These are phyloP conservation scores for Lepidium africanum DNA, from an alignment of 345 rosid species.

Conservation along the genomic window DNA sequence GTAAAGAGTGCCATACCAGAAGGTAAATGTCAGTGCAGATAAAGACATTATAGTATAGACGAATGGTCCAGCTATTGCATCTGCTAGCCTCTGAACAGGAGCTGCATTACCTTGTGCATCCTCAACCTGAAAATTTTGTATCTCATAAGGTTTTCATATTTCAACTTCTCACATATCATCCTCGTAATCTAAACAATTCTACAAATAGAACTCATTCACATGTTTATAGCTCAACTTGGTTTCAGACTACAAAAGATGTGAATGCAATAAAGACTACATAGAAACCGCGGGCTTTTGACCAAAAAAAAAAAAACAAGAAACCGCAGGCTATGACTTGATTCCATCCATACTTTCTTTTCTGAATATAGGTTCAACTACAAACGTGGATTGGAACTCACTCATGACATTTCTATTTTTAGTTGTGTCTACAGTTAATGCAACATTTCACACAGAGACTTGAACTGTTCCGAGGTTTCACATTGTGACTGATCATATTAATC, in stretches of 20 bases:
- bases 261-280: neutral
- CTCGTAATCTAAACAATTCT: neutral
- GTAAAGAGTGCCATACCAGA: slow-evolving; percentile 51
- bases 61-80: slow-evolving; percentile 93
- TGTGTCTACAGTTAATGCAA: neutral
- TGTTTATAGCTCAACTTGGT: neutral
- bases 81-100: slow-evolving; percentile 93
- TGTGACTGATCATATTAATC: neutral
- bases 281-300: neutral
- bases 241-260: neutral
- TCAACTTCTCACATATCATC: neutral
- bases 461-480: neutral
- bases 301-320: too few species aligned
- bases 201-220: neutral
- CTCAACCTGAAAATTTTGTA: slow-evolving; percentile 57
- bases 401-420: neutral
- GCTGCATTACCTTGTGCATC: slow-evolving; percentile 96
- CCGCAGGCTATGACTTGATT: neutral
- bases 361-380: neutral
- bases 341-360: neutral
- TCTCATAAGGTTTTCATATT: neutral
- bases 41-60: slow-evolving; percentile 75
- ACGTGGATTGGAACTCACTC: neutral
- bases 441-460: slow-evolving; percentile 4
- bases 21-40: slow-evolving; percentile 84